Percentiles rank a stretch among this genome's conserved stretches.
phyloP scores from a whole-genome alignment of 805 yeast species.

The Trichomonascus vanleenenianus region DNA sequence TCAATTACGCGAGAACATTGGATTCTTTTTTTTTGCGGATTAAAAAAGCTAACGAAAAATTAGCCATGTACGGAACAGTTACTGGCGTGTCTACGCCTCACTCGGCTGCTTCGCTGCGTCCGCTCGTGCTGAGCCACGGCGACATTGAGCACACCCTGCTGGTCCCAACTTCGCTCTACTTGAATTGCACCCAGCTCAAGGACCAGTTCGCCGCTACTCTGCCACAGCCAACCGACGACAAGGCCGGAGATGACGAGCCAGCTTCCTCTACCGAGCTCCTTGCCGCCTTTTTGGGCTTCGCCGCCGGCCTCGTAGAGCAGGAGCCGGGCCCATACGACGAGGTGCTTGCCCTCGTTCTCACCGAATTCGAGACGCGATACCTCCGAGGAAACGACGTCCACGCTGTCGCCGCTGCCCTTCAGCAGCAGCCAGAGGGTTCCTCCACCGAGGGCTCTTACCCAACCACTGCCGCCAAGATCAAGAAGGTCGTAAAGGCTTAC shows the following conservation, averaged over 20 bases:
- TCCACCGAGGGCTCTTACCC: constrained; percentile 36
- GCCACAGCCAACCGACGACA: constrained; percentile 77
- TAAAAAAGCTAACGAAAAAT: no score
- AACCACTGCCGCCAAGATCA: constrained; percentile 65
- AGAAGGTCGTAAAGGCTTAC: constrained; percentile 70
- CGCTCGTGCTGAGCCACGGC: constrained; percentile 78
- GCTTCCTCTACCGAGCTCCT: constrained; percentile 77
- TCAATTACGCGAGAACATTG: no score
- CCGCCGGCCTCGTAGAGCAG: constrained; percentile 28
- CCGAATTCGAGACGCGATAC: constrained; percentile 80
- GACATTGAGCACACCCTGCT: constrained; percentile 79
- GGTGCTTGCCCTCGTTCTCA: constrained; percentile 59
- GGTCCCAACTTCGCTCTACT: constrained; percentile 74
- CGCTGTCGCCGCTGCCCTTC: constrained; percentile 68
- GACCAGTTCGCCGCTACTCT: constrained; percentile 69
- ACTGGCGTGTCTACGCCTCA: constrained; percentile 39
- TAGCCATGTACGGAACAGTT: constrained; percentile 17
- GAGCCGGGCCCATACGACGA: constrained; percentile 53
- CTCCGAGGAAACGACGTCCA: constrained; percentile 77
- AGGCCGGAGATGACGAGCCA: constrained; percentile 83
- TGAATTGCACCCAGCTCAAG: constrained; percentile 78
- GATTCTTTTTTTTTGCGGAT: no score
- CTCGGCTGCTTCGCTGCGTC: constrained; percentile 53
- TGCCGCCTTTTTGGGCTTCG: constrained; percentile 68
- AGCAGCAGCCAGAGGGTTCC: constrained; percentile 46